These are phyloP conservation scores for Sporodiniella umbellata DNA, from an alignment of 371 early-diverging fungal species.

Conservation along the genomic window DNA sequence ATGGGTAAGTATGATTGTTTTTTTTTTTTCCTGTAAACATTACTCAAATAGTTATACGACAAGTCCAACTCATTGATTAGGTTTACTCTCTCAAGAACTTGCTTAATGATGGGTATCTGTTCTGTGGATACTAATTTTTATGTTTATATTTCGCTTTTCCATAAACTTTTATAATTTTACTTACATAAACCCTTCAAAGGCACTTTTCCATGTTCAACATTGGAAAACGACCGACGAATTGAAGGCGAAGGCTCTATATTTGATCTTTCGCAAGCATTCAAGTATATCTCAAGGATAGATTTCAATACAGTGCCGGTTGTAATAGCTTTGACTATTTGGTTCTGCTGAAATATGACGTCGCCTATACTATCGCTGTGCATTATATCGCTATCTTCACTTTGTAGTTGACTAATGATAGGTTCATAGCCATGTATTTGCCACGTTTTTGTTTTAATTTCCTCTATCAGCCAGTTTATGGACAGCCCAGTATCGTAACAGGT, in stretches of 20 bases:
- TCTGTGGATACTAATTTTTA: background rate
- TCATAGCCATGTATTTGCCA: conserved; percentile 26
- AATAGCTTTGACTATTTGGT: conserved; percentile 12
- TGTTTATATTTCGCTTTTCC: background rate
- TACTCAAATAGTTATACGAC: conserved; percentile 29
- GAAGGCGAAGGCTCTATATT: background rate
- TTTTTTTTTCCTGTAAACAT: background rate
- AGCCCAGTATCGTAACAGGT: conserved; percentile 7
- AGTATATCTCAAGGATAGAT: conserved; percentile 18
- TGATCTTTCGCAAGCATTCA: conserved; percentile 20
- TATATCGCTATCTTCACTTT: conserved; percentile 3
- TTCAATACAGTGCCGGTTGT: conserved; percentile 17
- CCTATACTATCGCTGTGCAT: conserved; percentile 17
- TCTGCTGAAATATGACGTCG: conserved; percentile 6
- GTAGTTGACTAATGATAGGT: conserved; percentile 22
- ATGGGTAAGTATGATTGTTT: background rate
- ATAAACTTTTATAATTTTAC: background rate
- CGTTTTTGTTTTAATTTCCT: conserved; percentile 13
- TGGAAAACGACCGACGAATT: background rate
- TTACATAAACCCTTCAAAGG: conserved; percentile 3
- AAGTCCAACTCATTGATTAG: conserved; percentile 15
- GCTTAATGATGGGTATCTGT: conserved; percentile 5
- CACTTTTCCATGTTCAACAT: background rate
- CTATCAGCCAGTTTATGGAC: conserved; percentile 16
- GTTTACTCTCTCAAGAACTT: conserved; percentile 9